Evolutionary conservation across 306 rosid species (phyloP).

Genomic region (Cyclanthera cordifolia): DNA sequence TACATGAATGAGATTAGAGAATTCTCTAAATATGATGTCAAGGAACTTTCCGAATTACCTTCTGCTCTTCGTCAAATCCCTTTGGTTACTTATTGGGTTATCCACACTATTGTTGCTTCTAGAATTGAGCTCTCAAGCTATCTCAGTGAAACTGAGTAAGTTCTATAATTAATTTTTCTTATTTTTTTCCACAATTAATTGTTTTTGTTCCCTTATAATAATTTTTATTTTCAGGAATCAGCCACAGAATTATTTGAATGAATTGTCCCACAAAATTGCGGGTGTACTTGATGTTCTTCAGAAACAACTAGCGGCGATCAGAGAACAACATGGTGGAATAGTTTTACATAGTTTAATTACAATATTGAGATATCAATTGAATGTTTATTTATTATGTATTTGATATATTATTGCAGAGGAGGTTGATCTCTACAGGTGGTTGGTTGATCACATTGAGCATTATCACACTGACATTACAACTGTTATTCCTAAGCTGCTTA

Average conservation of each 20-base stretch:
- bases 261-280: background rate
- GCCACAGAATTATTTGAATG: slow-evolving; percentile 4
- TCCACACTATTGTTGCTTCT: slow-evolving; percentile 9
- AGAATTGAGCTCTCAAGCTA: background rate
- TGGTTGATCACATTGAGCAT: background rate
- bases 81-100: background rate
- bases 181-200: too few relatives aligned
- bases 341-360: background rate
- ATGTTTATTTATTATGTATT: background rate
- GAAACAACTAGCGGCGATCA: background rate
- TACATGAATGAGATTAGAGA: background rate
- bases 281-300: background rate
- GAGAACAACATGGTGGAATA: background rate
- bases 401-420: background rate
- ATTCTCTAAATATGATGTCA: background rate
- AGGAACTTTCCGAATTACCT: background rate
- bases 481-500: background rate
- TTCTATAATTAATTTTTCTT: too few relatives aligned
- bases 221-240: background rate
- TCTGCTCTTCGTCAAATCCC: slow-evolving; percentile 5
- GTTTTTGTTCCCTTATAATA: background rate
- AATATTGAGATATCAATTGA: too few relatives aligned
- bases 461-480: background rate
- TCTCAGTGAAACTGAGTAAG: slow-evolving; percentile 5
- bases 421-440: background rate